These are phyloP conservation scores for Hymenoscyphus occultus DNA, from an alignment of 2,329 filamentous ascomycete species.

Conservation along the genomic window DNA sequence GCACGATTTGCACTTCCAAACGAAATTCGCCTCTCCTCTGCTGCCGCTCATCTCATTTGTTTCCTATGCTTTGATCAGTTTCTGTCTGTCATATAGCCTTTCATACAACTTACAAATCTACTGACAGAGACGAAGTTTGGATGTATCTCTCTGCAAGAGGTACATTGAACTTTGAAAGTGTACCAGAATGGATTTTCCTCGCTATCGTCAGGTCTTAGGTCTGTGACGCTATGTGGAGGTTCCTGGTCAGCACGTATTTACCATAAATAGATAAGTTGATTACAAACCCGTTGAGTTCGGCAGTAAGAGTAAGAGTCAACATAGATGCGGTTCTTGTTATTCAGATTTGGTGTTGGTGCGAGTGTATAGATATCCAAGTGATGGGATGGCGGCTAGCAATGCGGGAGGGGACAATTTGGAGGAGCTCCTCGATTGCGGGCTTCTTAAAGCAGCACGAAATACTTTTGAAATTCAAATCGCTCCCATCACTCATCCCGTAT, in stretches of 20 bases:
- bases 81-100: not conserved
- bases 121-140: slow-evolving; percentile 82
- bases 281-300: slow-evolving; percentile 65
- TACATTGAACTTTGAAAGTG: slow-evolving; percentile 97
- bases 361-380: not conserved
- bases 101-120: slow-evolving; percentile 63
- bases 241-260: not conserved
- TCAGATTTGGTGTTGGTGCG: not conserved
- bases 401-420: not conserved
- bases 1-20: slow-evolving; percentile 99
- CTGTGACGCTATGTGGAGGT: slow-evolving; percentile 67
- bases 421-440: not conserved
- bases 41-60: slow-evolving; percentile 88
- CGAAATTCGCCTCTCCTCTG: slow-evolving; percentile 94
- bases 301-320: slow-evolving; percentile 64
- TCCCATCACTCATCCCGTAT: not conserved
- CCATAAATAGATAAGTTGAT: not conserved
- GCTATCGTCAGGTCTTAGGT: slow-evolving; percentile 81
- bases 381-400: not conserved
- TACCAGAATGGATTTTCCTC: slow-evolving; percentile 86
- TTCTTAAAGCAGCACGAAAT: slow-evolving; percentile 12
- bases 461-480: not conserved
- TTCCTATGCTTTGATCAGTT: slow-evolving; percentile 55
- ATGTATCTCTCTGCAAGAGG: slow-evolving; percentile 90
- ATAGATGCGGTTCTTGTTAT: slow-evolving; percentile 37